Evolutionary conservation across 1,284 basidiomycete species (phyloP).

Genomic region (Naganishia sp.): DNA sequence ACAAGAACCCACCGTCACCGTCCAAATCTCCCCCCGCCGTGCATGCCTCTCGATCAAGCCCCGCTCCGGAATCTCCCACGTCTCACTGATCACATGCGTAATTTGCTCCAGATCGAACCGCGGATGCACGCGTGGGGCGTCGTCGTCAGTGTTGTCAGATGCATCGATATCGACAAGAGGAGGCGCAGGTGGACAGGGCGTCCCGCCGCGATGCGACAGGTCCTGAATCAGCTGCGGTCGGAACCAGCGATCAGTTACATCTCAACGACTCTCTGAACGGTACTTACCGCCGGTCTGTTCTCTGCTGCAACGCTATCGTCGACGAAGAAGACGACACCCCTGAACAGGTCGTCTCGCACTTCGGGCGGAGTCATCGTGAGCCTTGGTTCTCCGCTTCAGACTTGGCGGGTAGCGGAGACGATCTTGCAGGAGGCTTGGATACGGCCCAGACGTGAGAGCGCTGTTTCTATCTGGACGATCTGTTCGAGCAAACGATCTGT

Average conservation of each 20-base stretch:
- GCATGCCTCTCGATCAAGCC: constrained; percentile 50
- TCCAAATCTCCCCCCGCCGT: constrained; percentile 56
- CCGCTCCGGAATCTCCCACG: constrained; percentile 61
- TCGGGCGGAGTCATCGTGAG: constrained; percentile 16
- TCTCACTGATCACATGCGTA: constrained; percentile 58
- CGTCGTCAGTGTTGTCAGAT: not conserved
- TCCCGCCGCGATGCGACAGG: constrained; percentile 11
- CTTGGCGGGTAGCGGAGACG: no score
- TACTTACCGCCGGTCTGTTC: constrained; percentile 20
- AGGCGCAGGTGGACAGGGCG: not conserved
- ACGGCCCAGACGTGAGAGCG: no score
- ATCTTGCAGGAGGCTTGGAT: no score
- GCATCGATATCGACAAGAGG: not conserved
- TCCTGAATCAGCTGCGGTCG: constrained; percentile 8
- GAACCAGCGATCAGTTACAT: not conserved
- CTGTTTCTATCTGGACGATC: no score
- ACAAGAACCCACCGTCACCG: constrained; percentile 3
- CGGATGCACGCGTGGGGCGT: not conserved
- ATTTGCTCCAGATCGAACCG: constrained; percentile 39
- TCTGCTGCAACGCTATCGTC: constrained; percentile 29
- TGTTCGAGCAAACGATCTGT: no score
- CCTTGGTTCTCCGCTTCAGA: not conserved
- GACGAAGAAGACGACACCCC: constrained; percentile 30
- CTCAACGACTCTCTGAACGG: not conserved
- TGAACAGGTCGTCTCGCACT: constrained; percentile 20